Evolutionary conservation across 306 rosid species (phyloP).

Genomic region (Crataegus laevigata): DNA sequence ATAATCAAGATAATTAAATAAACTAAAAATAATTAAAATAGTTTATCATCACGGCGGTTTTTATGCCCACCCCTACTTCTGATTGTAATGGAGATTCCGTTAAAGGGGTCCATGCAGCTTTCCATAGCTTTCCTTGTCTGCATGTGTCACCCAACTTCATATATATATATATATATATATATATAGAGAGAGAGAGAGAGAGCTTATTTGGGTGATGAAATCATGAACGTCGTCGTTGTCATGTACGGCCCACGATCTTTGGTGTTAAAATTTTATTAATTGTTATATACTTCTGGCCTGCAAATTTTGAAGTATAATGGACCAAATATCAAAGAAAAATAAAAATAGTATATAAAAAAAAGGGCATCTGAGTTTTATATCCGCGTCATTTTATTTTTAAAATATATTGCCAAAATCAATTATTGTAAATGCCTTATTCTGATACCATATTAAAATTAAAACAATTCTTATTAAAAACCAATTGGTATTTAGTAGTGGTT

Average conservation of each 20-base stretch:
- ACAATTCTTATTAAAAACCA: no score
- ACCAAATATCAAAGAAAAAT: neutral
- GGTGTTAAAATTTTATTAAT: neutral
- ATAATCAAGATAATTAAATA: no score
- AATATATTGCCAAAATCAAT: no score
- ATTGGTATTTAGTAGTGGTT: no score
- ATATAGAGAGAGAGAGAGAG: no score
- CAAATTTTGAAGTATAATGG: neutral
- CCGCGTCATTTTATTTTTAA: no score
- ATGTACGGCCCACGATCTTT: neutral
- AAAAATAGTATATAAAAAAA: neutral
- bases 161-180: no score
- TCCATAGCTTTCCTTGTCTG: neutral
- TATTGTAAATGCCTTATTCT: no score
- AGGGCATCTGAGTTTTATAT: neutral
- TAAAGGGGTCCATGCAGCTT: neutral
- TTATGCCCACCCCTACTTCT: no score
- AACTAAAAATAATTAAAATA: no score
- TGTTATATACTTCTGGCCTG: neutral
- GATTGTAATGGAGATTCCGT: neutral
- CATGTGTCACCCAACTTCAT: neutral
- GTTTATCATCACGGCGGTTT: no score
- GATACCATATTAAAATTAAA: no score
- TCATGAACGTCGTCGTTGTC: neutral
- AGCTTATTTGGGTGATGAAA: neutral